Evolutionary conservation across 2,329 filamentous ascomycete genomes (phyloP).

Genomic region (Dothistroma septosporum): DNA sequence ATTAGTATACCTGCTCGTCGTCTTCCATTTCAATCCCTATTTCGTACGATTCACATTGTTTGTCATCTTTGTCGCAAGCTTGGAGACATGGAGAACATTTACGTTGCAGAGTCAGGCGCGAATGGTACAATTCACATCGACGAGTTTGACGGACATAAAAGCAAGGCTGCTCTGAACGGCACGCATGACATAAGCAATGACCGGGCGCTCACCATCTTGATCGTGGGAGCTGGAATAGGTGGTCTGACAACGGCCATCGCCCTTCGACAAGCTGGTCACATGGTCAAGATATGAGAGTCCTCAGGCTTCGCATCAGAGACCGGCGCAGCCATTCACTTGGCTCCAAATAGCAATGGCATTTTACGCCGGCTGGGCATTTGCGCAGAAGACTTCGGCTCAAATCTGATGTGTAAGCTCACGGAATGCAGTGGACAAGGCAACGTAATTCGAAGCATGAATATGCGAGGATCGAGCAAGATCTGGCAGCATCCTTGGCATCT

Average conservation of each 20-base stretch:
- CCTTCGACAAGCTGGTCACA: constrained; percentile 51
- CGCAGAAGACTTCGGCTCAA: constrained; percentile 27
- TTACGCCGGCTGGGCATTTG: constrained; percentile 37
- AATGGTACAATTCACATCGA: background rate
- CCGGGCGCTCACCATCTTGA: constrained; percentile 30
- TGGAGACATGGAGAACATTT: background rate
- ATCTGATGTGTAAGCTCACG: constrained; percentile 7
- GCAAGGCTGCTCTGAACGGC: background rate
- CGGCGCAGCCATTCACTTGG: constrained; percentile 60
- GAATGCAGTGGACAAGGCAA: constrained; percentile 6
- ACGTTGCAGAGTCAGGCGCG: background rate
- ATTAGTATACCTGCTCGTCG: no score
- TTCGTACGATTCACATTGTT: background rate
- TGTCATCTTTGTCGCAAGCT: background rate
- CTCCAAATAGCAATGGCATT: constrained; percentile 58
- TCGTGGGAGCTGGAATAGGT: constrained; percentile 45
- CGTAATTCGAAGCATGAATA: constrained; percentile 34
- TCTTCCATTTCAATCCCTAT: background rate
- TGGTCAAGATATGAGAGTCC: constrained; percentile 52
- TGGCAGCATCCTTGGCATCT: constrained; percentile 43
- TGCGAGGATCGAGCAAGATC: constrained; percentile 38
- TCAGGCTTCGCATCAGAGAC: constrained; percentile 51
- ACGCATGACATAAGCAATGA: background rate
- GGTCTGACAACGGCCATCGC: constrained; percentile 52
- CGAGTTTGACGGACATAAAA: background rate